Evolutionary conservation across 2,329 filamentous ascomycete species (phyloP).

Genomic region (Byssoonygena ceratinophila): DNA sequence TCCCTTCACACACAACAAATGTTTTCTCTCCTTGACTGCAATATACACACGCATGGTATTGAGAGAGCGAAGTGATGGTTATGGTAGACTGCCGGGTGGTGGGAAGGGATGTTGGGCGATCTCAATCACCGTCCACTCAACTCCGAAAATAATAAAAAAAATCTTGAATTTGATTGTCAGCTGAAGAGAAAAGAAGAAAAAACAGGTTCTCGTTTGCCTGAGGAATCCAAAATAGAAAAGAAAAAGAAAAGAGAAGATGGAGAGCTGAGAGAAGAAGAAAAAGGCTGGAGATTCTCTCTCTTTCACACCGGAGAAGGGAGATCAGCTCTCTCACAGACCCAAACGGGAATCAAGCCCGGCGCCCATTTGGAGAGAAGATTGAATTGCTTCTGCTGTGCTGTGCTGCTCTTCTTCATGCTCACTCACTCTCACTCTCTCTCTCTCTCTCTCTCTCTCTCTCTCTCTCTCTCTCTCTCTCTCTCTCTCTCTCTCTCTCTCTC

Average conservation of each 20-base stretch:
- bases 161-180: background rate
- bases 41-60: too few species aligned
- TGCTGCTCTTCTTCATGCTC: background rate
- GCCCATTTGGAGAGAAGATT: background rate
- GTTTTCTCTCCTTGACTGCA: too few species aligned
- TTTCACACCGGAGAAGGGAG: background rate
- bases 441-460: background rate
- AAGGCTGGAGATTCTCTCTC: background rate
- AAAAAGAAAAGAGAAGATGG: background rate
- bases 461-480: background rate
- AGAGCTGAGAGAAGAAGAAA: background rate
- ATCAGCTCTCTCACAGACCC: background rate
- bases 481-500: too few species aligned
- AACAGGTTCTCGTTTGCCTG: slow-evolving; percentile 4
- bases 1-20: too few species aligned
- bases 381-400: background rate
- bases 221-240: background rate
- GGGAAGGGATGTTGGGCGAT: too few species aligned
- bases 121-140: background rate
- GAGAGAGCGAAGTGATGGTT: too few species aligned
- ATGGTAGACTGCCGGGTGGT: too few species aligned
- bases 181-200: background rate
- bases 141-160: too few species aligned
- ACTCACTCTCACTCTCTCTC: background rate
- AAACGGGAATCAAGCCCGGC: background rate